These are phyloP conservation scores for Candida anglica DNA, from an alignment of 805 yeast species.

Conservation along the genomic window DNA sequence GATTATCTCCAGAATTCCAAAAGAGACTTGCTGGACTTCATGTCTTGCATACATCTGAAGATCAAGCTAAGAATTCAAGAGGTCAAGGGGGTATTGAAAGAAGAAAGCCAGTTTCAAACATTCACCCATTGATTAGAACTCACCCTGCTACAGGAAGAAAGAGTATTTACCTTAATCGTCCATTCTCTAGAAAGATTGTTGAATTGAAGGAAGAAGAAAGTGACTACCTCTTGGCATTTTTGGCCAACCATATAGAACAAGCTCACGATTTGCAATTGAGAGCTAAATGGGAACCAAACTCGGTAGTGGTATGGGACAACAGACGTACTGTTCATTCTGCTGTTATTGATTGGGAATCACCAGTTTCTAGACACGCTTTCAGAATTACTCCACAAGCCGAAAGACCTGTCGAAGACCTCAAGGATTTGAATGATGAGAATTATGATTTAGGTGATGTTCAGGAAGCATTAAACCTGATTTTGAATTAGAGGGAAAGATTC, in stretches of 20 bases:
- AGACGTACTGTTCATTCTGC: constrained; percentile 69
- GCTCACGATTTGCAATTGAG: constrained; percentile 63
- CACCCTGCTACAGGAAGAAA: constrained; percentile 72
- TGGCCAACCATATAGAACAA: constrained; percentile 49
- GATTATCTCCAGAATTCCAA: constrained; percentile 65
- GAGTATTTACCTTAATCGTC: constrained; percentile 52
- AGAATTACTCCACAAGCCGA: constrained; percentile 74
- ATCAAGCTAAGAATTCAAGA: constrained; percentile 60
- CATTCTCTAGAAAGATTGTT: constrained; percentile 62
- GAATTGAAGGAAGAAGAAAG: constrained; percentile 75
- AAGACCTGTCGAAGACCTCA: constrained; percentile 50
- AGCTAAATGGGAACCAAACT: constrained; percentile 65
- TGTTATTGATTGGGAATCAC: constrained; percentile 65
- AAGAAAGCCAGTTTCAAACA: constrained; percentile 57
- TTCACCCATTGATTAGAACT: constrained; percentile 68
- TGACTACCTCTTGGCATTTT: constrained; percentile 52
- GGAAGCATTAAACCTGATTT: constrained; percentile 1
- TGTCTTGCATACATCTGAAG: constrained; percentile 67
- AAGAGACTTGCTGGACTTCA: constrained; percentile 56
- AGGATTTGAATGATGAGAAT: constrained; percentile 36
- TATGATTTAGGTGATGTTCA: constrained; percentile 4
- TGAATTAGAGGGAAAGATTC: background rate
- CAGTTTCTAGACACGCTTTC: constrained; percentile 66
- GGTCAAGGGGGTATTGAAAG: constrained; percentile 59
- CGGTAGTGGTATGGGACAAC: constrained; percentile 79